Conservation (phyloP, 768 basidiomycete genomes). For the Ramaria rubella region DNA sequence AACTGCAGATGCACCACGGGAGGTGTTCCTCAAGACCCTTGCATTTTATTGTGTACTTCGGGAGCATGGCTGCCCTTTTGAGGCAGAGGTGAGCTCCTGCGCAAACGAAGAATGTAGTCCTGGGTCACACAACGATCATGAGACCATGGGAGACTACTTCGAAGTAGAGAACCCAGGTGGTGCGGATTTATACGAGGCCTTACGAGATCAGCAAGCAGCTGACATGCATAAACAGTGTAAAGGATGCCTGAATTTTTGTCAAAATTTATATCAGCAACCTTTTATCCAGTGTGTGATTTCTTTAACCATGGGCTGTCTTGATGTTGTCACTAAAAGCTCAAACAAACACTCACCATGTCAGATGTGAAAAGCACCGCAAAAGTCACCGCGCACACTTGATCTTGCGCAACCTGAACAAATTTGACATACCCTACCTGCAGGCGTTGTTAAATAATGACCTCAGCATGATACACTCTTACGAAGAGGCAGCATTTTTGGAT, state of each 20-base stretch:
- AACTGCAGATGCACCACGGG: not conserved
- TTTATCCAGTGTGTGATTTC: slow-evolving; percentile 12
- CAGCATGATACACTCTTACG: not conserved
- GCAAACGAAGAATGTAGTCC: no score
- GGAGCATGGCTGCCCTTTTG: slow-evolving; percentile 18
- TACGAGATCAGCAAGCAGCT: not conserved
- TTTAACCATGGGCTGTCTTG: no score
- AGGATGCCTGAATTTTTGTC: not conserved
- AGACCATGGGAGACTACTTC: not conserved
- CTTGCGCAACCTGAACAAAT: slow-evolving; percentile 20
- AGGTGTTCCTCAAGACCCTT: slow-evolving; percentile 20
- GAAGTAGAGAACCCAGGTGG: not conserved
- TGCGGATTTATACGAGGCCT: slow-evolving; percentile 4
- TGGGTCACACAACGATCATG: not conserved
- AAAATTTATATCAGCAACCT: slow-evolving; percentile 16
- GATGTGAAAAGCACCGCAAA: slow-evolving; percentile 7
- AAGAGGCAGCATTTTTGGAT: slow-evolving; percentile 7
- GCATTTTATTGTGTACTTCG: slow-evolving; percentile 18
- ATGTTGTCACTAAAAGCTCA: not conserved
- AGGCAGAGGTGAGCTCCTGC: no score
- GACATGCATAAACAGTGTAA: not conserved
- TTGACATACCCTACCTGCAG: slow-evolving; percentile 18
- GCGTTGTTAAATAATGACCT: slow-evolving; percentile 16
- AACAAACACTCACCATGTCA: not conserved
- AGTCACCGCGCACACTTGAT: slow-evolving; percentile 17